Conservation (phyloP, 139 green algal species). For the Volvox africanus region DNA sequence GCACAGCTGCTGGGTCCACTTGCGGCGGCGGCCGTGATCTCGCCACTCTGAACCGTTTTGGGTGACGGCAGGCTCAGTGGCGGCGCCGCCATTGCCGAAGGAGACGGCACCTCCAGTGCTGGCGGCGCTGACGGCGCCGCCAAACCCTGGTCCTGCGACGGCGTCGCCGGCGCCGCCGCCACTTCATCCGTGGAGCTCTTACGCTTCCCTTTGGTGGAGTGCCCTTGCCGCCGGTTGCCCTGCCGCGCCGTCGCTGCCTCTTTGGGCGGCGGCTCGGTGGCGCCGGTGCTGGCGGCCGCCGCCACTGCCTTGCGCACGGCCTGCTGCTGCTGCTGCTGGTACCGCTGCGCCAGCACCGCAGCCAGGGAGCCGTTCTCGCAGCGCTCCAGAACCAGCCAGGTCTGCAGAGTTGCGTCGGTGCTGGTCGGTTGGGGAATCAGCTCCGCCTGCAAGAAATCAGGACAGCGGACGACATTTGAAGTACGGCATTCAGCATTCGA, state of each 20-base stretch:
- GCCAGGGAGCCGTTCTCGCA: slow-evolving; percentile 41
- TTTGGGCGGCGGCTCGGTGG: neutral
- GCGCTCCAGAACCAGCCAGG: slow-evolving; percentile 37
- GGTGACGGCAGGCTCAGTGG: neutral
- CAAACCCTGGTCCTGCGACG: too few species aligned
- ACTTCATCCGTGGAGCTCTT: neutral
- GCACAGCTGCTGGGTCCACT: neutral
- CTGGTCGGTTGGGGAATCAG: neutral
- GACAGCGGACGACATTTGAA: too few species aligned
- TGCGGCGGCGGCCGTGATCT: neutral
- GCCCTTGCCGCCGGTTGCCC: neutral
- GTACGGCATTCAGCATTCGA: too few species aligned
- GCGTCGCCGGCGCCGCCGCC: neutral
- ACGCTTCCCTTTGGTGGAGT: neutral
- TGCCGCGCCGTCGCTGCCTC: neutral
- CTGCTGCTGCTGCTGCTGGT: slow-evolving; percentile 7
- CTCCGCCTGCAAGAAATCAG: neutral
- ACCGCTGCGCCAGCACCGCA: neutral
- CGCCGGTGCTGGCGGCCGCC: neutral
- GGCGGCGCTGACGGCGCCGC: neutral
- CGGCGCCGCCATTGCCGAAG: neutral
- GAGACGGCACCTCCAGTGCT: neutral
- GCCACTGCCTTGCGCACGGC: neutral
- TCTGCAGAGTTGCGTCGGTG: neutral
- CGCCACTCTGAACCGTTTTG: neutral